Conservation (phyloP, 441 rosid genomes). For the Mallotus japonicus region DNA sequence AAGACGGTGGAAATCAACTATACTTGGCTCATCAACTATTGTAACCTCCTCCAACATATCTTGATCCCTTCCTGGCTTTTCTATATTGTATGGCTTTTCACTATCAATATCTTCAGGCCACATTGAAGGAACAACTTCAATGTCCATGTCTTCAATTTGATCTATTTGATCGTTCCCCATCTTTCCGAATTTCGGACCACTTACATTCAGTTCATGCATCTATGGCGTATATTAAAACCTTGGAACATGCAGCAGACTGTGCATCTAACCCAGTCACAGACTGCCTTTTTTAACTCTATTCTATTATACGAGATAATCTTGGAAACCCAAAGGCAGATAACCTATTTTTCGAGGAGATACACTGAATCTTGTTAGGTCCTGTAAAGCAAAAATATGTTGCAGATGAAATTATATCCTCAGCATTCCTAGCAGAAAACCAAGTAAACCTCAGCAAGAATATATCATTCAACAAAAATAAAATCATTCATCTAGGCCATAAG, state of each 20-base stretch:
- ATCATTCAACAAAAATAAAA: background rate
- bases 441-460: background rate
- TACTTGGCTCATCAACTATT: conserved; percentile 48
- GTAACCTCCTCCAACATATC: conserved; percentile 90
- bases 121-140: conserved; percentile 85
- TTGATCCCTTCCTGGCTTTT: conserved; percentile 70
- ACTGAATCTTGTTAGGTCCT: conserved; percentile 16
- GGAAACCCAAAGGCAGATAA: background rate
- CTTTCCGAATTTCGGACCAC: conserved; percentile 42
- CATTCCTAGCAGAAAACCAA: background rate
- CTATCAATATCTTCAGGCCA: conserved; percentile 91
- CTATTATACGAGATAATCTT: background rate
- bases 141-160: conserved; percentile 77
- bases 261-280: conserved; percentile 14
- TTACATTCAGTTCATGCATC: conserved; percentile 22
- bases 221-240: conserved; percentile 19
- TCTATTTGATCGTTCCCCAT: conserved; percentile 67
- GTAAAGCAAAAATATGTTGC: conserved; percentile 4
- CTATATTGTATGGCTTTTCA: conserved; percentile 88
- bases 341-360: background rate
- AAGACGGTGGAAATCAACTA: conserved; percentile 69
- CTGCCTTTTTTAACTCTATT: too few relatives aligned
- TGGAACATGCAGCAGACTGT: conserved; percentile 16
- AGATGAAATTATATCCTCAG: background rate
- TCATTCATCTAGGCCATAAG: too few relatives aligned